These are phyloP conservation scores for Tranzscheliella williamsii DNA, from an alignment of 1,284 basidiomycete genomes.

Conservation along the genomic window DNA sequence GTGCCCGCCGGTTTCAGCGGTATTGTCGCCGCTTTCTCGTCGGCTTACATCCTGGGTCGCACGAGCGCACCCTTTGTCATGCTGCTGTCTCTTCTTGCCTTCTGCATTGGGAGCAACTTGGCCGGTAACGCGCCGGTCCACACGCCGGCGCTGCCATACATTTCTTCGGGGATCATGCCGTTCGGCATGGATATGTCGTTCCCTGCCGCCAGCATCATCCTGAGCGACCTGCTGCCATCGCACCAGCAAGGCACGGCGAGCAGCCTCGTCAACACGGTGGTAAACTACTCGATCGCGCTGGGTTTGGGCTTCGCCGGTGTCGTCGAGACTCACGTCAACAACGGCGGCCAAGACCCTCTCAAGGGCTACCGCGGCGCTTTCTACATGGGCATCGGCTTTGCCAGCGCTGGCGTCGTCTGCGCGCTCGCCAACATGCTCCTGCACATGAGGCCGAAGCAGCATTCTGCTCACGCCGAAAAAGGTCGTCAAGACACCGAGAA, in stretches of 20 bases:
- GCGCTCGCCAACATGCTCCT: slow-evolving; percentile 18
- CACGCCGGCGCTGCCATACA: slow-evolving; percentile 16
- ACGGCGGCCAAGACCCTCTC: slow-evolving; percentile 10
- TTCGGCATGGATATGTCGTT: slow-evolving; percentile 49
- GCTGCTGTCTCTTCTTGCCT: slow-evolving; percentile 35
- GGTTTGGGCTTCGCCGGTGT: slow-evolving; percentile 48
- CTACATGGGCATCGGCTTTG: slow-evolving; percentile 38
- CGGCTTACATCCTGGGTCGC: slow-evolving; percentile 18
- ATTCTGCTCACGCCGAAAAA: no score
- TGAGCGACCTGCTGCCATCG: slow-evolving; percentile 29
- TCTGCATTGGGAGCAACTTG: slow-evolving; percentile 37
- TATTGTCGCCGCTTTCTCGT: slow-evolving; percentile 31
- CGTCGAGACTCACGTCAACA: slow-evolving; percentile 41
- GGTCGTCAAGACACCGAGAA: background rate
- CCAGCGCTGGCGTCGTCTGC: slow-evolving; percentile 18
- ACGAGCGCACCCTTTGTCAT: slow-evolving; percentile 29
- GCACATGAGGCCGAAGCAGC: slow-evolving; percentile 3
- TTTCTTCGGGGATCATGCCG: slow-evolving; percentile 24
- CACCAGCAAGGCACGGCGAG: slow-evolving; percentile 44
- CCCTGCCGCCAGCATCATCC: slow-evolving; percentile 39
- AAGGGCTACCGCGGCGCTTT: slow-evolving; percentile 31
- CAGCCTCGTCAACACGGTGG: slow-evolving; percentile 48
- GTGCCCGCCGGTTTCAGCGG: slow-evolving; percentile 27
- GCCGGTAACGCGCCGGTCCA: slow-evolving; percentile 23
- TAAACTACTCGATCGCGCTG: slow-evolving; percentile 47